These are phyloP conservation scores for Chytriomyces hyalinus DNA, from an alignment of 192 early-diverging fungal species.

Conservation along the genomic window DNA sequence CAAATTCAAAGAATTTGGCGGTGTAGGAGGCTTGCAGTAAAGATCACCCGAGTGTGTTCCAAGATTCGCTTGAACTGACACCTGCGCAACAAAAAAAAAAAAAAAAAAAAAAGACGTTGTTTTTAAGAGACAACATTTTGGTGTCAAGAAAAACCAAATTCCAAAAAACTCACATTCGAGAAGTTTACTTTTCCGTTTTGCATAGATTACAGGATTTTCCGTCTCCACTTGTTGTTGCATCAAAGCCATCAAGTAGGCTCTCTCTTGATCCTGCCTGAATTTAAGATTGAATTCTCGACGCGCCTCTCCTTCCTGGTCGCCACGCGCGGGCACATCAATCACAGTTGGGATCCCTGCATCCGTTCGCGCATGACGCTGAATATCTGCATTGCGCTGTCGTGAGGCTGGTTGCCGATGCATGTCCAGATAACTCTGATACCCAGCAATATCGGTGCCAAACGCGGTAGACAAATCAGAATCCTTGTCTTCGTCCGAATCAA, in stretches of 20 bases:
- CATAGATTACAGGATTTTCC: neutral
- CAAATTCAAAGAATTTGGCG: neutral
- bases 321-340: neutral
- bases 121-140: neutral
- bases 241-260: neutral
- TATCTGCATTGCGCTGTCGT: neutral
- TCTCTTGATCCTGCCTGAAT: neutral
- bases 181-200: neutral
- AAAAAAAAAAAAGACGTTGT: neutral
- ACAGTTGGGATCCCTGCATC: neutral
- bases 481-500: neutral
- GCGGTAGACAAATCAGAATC: neutral
- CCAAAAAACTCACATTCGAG: neutral
- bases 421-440: neutral
- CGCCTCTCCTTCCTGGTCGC: neutral
- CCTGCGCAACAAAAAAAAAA: neutral
- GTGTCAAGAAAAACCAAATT: neutral
- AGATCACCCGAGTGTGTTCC: neutral
- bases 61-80: neutral
- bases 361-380: neutral
- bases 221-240: neutral
- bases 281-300: neutral
- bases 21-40: neutral
- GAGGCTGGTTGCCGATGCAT: neutral
- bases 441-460: neutral